Conservation (phyloP, 306 rosid species). For the Cucumis sativus region Cucumber_9930_V3 NC_026658.2:5849501-5850000, state of each 20-base stretch:
- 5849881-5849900: not conserved
- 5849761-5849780: slow-evolving; percentile 2
- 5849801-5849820: not conserved
- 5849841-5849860: not conserved
- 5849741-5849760: slow-evolving; percentile 91
- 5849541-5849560: not conserved
- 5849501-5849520: not conserved
- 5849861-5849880: not conserved
- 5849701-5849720: slow-evolving; percentile 71
- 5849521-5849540: not conserved
- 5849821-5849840: slow-evolving; percentile 5
- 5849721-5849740: slow-evolving; percentile 76
- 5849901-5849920: no score
- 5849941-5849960: no score
- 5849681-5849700: slow-evolving; percentile 90
- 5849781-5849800: slow-evolving; percentile 1
- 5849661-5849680: slow-evolving; percentile 55
- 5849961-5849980: no score
- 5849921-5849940: no score
- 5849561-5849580: not conserved
- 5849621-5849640: not conserved
- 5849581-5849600: not conserved
- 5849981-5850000: no score
- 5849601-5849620: not conserved
- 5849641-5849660: slow-evolving; percentile 24